Conservation (phyloP, 164 flowering plant genomes). For the Chloranthus sessilifolius region DNA sequence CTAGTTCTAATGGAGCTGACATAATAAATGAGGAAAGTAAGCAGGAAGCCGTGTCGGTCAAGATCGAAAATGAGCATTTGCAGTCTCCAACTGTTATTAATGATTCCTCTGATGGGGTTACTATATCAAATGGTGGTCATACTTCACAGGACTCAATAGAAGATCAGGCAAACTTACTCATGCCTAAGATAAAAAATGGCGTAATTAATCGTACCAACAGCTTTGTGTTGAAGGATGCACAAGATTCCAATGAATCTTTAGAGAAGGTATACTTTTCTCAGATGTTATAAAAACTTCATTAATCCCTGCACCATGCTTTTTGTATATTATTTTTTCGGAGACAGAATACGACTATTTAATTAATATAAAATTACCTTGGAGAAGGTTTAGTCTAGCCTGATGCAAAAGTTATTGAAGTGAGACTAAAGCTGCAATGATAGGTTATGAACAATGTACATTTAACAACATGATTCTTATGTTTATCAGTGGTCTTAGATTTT, state of each 20-base stretch:
- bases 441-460: too few species aligned
- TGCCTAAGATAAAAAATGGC: neutral
- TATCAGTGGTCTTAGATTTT: too few species aligned
- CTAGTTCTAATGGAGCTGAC: constrained; percentile 22
- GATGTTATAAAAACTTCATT: too few species aligned
- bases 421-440: too few species aligned
- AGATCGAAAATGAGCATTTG: neutral
- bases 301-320: too few species aligned
- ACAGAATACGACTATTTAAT: too few species aligned
- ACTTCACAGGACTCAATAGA: constrained; percentile 4
- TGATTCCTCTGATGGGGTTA: constrained; percentile 17
- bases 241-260: neutral
- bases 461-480: too few species aligned
- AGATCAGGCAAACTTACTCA: neutral
- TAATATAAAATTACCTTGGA: too few species aligned
- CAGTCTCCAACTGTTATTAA: neutral
- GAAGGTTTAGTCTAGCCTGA: too few species aligned
- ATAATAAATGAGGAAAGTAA: constrained; percentile 20
- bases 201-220: neutral
- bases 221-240: neutral
- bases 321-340: too few species aligned
- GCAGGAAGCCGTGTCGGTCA: constrained; percentile 18
- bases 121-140: neutral
- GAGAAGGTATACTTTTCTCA: constrained; percentile 5
- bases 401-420: too few species aligned